Percentiles rank a stretch among this genome's conserved stretches.
These are phyloP conservation scores for Debaryomyces psychrophilus DNA, from an alignment of 1,139 yeast genomes.

Conservation along the genomic window DNA sequence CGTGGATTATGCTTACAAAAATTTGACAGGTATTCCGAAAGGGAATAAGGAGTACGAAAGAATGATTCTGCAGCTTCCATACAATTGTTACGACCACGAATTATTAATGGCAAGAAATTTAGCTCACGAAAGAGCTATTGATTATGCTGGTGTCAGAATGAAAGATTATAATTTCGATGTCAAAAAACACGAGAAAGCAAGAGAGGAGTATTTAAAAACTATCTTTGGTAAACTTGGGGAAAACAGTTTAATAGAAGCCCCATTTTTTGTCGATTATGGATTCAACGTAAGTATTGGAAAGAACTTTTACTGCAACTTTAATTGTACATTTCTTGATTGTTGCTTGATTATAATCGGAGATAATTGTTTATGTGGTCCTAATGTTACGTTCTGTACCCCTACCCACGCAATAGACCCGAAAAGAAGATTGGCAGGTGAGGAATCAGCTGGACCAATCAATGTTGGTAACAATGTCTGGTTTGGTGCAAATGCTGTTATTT, in stretches of 20 bases:
- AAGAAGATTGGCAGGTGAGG: slow-evolving; percentile 47
- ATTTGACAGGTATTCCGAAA: slow-evolving; percentile 46
- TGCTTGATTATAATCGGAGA: slow-evolving; percentile 65
- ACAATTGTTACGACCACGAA: slow-evolving; percentile 24
- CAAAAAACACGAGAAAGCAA: slow-evolving; percentile 34
- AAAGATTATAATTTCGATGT: slow-evolving; percentile 36
- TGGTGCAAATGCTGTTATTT: slow-evolving; percentile 54
- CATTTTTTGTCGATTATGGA: slow-evolving; percentile 62
- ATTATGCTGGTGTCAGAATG: slow-evolving; percentile 43
- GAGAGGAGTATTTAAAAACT: slow-evolving; percentile 35
- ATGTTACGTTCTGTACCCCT: slow-evolving; percentile 62
- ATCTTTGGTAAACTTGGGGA: slow-evolving; percentile 51
- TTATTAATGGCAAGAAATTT: slow-evolving; percentile 24
- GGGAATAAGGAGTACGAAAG: slow-evolving; percentile 38
- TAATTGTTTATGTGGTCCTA: slow-evolving; percentile 63
- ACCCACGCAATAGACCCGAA: slow-evolving; percentile 62
- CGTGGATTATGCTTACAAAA: slow-evolving; percentile 44
- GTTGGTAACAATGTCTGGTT: slow-evolving; percentile 72
- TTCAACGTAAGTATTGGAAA: slow-evolving; percentile 55
- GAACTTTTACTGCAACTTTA: slow-evolving; percentile 57
- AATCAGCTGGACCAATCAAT: slow-evolving; percentile 56
- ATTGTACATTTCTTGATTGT: slow-evolving; percentile 60
- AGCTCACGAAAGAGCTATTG: slow-evolving; percentile 31
- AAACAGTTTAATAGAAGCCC: slow-evolving; percentile 50
- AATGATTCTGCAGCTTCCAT: slow-evolving; percentile 32